These are phyloP conservation scores for Sonneratia caseolaris DNA, from an alignment of 345 rosid genomes.

Conservation along the genomic window DNA sequence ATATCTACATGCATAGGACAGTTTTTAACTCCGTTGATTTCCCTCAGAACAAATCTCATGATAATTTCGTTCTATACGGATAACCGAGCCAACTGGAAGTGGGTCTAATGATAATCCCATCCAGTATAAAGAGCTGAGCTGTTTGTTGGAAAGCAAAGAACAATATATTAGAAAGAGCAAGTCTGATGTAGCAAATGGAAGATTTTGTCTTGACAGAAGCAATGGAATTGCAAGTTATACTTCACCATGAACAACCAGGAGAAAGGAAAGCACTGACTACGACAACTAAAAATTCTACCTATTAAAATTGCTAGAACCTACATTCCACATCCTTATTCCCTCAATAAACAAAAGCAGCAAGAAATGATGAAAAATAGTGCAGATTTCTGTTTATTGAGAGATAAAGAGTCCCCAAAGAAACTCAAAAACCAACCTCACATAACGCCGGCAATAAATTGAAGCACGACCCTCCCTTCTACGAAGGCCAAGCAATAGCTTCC, in stretches of 20 bases:
- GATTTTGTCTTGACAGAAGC: background rate
- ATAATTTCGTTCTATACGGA: background rate
- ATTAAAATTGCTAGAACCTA: background rate
- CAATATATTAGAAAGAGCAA: background rate
- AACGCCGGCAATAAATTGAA: conserved; percentile 61
- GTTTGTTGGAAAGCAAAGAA: background rate
- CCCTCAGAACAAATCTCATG: background rate
- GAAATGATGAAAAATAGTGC: background rate
- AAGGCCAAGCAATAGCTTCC: conserved; percentile 68
- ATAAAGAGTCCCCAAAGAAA: background rate
- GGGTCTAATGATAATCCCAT: background rate
- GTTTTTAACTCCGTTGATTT: background rate
- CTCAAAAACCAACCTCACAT: conserved; percentile 36
- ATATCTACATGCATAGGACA: background rate
- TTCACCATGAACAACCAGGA: background rate
- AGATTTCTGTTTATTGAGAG: background rate
- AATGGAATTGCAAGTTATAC: background rate
- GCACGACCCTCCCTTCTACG: conserved; percentile 64
- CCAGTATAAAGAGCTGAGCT: background rate
- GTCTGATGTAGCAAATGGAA: background rate
- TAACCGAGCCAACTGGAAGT: background rate
- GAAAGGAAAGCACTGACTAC: background rate
- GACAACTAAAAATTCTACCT: background rate
- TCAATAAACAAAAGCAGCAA: background rate
- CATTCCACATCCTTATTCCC: background rate